Base-by-base conservation (phyloP, 768 basidiomycete genomes). In the Boletus fagicola region DNA sequence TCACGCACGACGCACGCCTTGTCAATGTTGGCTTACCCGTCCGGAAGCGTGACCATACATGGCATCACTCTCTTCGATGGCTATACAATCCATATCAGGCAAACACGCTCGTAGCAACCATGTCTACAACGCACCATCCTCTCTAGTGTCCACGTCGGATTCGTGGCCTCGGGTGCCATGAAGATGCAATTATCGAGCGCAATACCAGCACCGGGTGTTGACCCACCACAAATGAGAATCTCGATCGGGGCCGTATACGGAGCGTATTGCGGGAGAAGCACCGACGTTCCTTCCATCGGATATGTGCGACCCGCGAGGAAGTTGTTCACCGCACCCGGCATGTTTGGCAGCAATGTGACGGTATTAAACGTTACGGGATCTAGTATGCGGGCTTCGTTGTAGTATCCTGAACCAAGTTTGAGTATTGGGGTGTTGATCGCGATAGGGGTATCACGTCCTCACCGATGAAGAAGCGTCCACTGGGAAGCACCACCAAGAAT, bases 301-400 rank as follows among this genome's bases (percentile, higher is more conserved):
- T 93, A 93, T 18, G 86, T 86, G 31, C 91, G 83, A 30, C 90
- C 87, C 13, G 78, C 86, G n/a, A 83, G 70, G 73, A 86, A 85
- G 63, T 86, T 82, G 58, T 83, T 84, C 46, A 92, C 90, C 0
- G 85, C 77, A 0, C 85, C 89, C 0, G 90, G 90, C 60, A 88
- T 83, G 62, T 90, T 89, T 15, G 90, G 90, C 5, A 91, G 70
- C 6, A 74, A 71, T 9, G 71, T 72, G 53, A 84, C 69, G 0
- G 90, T 91, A 24, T 77, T 70, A 60, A 92, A 90, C 1, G 81
- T 87, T 11, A 67, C 74, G 0, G 86, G 84, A 55, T 92, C 80
- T 33, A 92, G 74, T 58, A 92, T 82, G 16, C 90, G 84, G 1
- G 90, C 90, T 69, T 92, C 87, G 59, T 92, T 92, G 74, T 84